Evolutionary conservation across 768 basidiomycete species (phyloP).

Genomic region (Guyanaporus albipodus): DNA sequence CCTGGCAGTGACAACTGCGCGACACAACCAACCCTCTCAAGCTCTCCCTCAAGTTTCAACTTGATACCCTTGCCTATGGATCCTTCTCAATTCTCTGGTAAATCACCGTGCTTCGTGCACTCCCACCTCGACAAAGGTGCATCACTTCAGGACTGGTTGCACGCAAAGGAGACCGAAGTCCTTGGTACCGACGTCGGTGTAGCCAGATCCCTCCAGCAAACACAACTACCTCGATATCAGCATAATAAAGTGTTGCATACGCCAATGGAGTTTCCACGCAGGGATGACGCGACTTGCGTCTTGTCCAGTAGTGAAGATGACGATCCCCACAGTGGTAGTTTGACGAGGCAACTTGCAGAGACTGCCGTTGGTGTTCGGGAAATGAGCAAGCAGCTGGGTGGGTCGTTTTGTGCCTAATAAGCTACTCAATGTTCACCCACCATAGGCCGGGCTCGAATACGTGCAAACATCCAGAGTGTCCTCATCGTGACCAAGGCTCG

Average conservation of each 20-base stretch:
- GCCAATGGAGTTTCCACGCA: slow-evolving; percentile 14
- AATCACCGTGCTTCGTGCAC: slow-evolving; percentile 91
- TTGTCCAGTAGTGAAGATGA: slow-evolving; percentile 44
- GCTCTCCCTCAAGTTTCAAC: slow-evolving; percentile 27
- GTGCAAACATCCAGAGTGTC: slow-evolving; percentile 87
- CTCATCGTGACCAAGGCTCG: slow-evolving; percentile 97
- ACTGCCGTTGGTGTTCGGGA: slow-evolving; percentile 96
- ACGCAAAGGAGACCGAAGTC: slow-evolving; percentile 29
- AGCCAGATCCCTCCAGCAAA: slow-evolving; percentile 44
- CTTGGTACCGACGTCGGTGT: slow-evolving; percentile 42
- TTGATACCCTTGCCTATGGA: slow-evolving; percentile 28
- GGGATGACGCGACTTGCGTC: slow-evolving; percentile 16
- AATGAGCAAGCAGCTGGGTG: slow-evolving; percentile 98
- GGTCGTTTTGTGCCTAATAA: slow-evolving; percentile 22
- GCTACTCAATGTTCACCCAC: slow-evolving; percentile 8
- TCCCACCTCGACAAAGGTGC: slow-evolving; percentile 83
- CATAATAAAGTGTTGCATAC: slow-evolving; percentile 3
- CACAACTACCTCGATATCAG: slow-evolving; percentile 11
- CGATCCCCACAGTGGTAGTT: slow-evolving; percentile 66
- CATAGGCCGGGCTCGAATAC: slow-evolving; percentile 86
- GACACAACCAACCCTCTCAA: slow-evolving; percentile 23
- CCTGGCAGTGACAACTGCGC: neutral
- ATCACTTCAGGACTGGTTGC: slow-evolving; percentile 74
- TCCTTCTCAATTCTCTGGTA: slow-evolving; percentile 19
- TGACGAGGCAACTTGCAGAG: slow-evolving; percentile 92